Base-by-base conservation (phyloP, 305 asterid genomes). In the Rubia balearica region DNA sequence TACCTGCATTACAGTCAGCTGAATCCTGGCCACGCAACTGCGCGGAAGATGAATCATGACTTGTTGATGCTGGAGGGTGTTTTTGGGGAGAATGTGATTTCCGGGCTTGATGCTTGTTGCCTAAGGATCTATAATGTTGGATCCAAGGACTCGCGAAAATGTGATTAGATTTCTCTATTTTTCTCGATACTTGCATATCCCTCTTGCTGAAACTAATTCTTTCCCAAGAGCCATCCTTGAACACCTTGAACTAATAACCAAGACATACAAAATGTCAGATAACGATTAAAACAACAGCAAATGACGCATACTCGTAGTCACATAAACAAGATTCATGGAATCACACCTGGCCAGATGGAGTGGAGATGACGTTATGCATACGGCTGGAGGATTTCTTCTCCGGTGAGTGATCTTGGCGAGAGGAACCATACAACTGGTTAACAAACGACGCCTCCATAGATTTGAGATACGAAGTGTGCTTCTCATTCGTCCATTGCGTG, bases 391-490 rank as follows among this genome's bases (percentile, higher is more conserved):
- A 62, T 70, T 80, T 78, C 60, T 75, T 77, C 64, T 70, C 74
- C 9, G 82, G 66, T 6, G 76, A 42, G 66, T 64, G 19, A 74
- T 79, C 75, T 55, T 75, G 77, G 14, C 49, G 65, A 9, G 86
- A 72, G 67, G 22, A 71, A 75, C 84, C 76, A 73, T 86, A 85
- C 69, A 89, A 76, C 71, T 87, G 87, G 61, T 86, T 42, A 43
- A 89, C 90, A 69, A 89, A 89, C 33, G 89, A 84, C 3, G 96
- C 78, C 76, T 89, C 96, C 90, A 87, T 83, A 42, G 92, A 85
- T 7, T 85, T 80, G 71, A 89, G 90, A 78, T 82, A 89, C 78
- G 79, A 46, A 67, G 92, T 81, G 71, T 89, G 94, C 61, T 86
- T 88, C 81, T 86, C 86, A 57, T 89, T 77, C 5, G 94, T 89